phyloP scores from a whole-genome alignment of 371 early-diverging fungal genomes.

The Mortierella sp. region DNA sequence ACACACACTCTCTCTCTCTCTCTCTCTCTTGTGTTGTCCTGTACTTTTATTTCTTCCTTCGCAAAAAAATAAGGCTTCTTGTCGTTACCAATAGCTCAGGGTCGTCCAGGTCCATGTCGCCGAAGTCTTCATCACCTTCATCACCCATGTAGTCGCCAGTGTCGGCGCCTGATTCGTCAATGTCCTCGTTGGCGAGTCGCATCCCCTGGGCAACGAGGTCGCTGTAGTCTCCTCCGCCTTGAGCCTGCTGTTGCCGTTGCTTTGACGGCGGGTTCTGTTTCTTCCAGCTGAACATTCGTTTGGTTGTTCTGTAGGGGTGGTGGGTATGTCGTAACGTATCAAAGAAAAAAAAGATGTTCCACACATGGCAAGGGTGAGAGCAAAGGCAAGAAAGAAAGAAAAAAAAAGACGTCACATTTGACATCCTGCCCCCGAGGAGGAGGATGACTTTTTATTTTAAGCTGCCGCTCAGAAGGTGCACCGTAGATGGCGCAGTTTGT shows the following conservation, averaged over 20 bases:
- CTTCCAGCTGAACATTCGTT: conserved; percentile 55
- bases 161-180: conserved; percentile 22
- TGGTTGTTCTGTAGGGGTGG: not conserved
- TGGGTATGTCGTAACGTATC: not conserved
- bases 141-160: conserved; percentile 43
- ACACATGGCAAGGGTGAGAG: not conserved
- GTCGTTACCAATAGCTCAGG: conserved; percentile 62
- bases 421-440: not conserved
- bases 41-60: not conserved
- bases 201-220: conserved; percentile 49
- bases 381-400: not conserved
- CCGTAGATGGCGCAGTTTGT: conserved; percentile 6
- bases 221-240: conserved; percentile 29
- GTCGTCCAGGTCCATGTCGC: conserved; percentile 69
- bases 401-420: not conserved
- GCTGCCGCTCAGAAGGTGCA: not conserved
- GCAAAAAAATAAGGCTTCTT: not conserved
- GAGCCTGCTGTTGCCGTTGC: conserved; percentile 19
- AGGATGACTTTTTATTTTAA: not conserved
- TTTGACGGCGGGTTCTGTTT: conserved; percentile 56
- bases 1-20: too few relatives aligned
- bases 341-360: not conserved
- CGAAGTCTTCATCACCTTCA: conserved; percentile 62
- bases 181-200: conserved; percentile 49
- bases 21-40: not conserved